Conservation (phyloP, 495 filamentous ascomycete genomes). For the Xylona heveae region DNA sequence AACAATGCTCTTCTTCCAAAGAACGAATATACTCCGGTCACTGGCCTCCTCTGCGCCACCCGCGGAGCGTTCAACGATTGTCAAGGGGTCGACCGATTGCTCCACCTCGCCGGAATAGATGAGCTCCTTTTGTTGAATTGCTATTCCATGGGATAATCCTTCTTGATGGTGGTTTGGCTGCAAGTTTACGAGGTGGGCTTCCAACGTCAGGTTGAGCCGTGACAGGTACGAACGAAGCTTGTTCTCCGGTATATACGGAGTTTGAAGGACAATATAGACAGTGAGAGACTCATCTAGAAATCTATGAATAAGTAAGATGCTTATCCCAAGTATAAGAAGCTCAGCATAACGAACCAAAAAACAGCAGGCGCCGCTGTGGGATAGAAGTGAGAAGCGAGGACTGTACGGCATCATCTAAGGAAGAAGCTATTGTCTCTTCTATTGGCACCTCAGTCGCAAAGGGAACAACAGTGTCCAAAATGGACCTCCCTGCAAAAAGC, state of each 20-base stretch:
- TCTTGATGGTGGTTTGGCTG: conserved; percentile 20
- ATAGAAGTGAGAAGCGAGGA: conserved; percentile 9
- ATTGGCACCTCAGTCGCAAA: conserved; percentile 42
- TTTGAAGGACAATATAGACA: conserved; percentile 49
- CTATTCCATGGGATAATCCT: conserved; percentile 5
- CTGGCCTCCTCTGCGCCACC: conserved; percentile 13
- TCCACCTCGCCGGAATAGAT: conserved; percentile 42
- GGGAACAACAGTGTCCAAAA: conserved; percentile 62
- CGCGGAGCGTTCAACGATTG: conserved; percentile 32
- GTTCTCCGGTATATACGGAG: conserved; percentile 37
- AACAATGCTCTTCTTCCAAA: conserved; percentile 65
- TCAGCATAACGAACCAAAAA: conserved; percentile 41
- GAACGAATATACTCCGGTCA: conserved; percentile 34
- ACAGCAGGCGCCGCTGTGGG: conserved; percentile 22
- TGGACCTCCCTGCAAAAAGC: conserved; percentile 51
- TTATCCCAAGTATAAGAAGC: conserved; percentile 9
- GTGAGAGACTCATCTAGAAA: conserved; percentile 55
- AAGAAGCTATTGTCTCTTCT: conserved; percentile 26
- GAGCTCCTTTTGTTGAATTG: conserved; percentile 24
- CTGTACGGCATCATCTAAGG: conserved; percentile 1
- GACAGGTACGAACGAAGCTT: conserved; percentile 36
- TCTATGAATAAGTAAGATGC: conserved; percentile 42
- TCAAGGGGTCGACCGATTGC: conserved; percentile 35
- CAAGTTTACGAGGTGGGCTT: conserved; percentile 48
- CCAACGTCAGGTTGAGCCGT: conserved; percentile 42